Base-by-base conservation (phyloP, 2,329 filamentous ascomycete species). In the Neophaeococcomyces mojaviensis region DNA sequence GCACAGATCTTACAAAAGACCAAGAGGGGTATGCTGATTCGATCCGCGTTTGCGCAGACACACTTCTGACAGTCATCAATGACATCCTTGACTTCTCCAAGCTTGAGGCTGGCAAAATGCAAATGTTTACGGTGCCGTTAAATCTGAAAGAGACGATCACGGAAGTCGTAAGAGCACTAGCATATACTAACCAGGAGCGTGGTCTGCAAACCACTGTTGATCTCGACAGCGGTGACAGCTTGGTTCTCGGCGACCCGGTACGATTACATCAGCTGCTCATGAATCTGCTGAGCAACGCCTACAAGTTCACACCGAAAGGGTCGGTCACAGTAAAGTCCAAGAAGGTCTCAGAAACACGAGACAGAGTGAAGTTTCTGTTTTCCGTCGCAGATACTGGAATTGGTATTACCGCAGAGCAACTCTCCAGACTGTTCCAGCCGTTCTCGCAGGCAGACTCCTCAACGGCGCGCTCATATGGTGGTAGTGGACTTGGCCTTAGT, bases 221-320 rank as follows among this genome's bases (percentile, higher is more conserved):
- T 55, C 68, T 92, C 46, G 82, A 81, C 18, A 66, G 81, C 4
- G 73, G 79, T 40, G 68, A 72, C 2, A 65, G 79, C 22, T 61
- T 88, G 38, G 86, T 95, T 3, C 81, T 94, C 58, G 88, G 89
- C 12, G 88, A 95, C 58, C 87, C 88, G 7, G 86, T 88, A 9
- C 77, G 88, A 30, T 72, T 94, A 26, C 79, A 88, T 39, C 68
- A 77, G 9, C 73, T 82, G 37, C 68, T 82, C 43, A 79, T 81
- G 76, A 82, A 82, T 48, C 54, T 82, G 0, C 74, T 81, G 37
- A 76, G 76, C 18, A 82, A 82, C 53, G 72, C 79, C 0, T 68
- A 82, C 58, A 82, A 82, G 56, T 82, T 81, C 47, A 82, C 77
- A 0, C 66, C 69, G 1, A 59, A 63, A 1, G 78, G 78, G 2